Evolutionary conservation across 140 eudicot species (phyloP).

Genomic region (Oenanthe javanica): DNA sequence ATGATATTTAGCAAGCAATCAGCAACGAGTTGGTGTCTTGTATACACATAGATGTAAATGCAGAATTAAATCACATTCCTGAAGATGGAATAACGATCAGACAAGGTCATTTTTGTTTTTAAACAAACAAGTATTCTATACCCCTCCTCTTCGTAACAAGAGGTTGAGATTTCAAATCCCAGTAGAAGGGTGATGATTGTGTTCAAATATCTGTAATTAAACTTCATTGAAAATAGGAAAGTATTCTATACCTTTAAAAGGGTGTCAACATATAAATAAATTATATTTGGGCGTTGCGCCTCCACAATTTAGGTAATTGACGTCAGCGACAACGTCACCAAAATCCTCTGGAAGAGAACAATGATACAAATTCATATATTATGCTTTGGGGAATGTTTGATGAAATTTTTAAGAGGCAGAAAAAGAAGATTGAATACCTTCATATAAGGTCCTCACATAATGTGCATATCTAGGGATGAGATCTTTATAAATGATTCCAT

Average conservation of each 20-base stretch:
- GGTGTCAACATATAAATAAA: constrained; percentile 67
- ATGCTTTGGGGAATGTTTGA: background rate
- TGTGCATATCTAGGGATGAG: constrained; percentile 76
- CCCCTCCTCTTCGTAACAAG: too few species aligned
- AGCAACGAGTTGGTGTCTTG: background rate
- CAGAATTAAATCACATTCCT: background rate
- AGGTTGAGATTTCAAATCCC: too few species aligned
- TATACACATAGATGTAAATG: background rate
- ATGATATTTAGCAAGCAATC: background rate
- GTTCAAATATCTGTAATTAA: background rate
- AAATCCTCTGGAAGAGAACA: constrained; percentile 53
- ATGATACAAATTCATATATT: background rate
- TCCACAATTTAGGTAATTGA: constrained; percentile 80
- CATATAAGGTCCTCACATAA: constrained; percentile 72
- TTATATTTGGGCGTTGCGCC: constrained; percentile 40
- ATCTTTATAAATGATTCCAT: constrained; percentile 73
- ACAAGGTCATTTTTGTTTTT: background rate
- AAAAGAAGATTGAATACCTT: constrained; percentile 42
- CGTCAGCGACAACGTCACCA: constrained; percentile 76
- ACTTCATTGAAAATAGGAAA: background rate
- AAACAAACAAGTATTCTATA: background rate
- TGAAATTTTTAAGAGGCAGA: background rate
- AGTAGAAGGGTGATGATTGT: background rate
- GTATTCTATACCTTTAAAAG: background rate
- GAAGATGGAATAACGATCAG: background rate